Evolutionary conservation across 768 basidiomycete species (phyloP).

Genomic region (Leucocoprinus sp.): DNA sequence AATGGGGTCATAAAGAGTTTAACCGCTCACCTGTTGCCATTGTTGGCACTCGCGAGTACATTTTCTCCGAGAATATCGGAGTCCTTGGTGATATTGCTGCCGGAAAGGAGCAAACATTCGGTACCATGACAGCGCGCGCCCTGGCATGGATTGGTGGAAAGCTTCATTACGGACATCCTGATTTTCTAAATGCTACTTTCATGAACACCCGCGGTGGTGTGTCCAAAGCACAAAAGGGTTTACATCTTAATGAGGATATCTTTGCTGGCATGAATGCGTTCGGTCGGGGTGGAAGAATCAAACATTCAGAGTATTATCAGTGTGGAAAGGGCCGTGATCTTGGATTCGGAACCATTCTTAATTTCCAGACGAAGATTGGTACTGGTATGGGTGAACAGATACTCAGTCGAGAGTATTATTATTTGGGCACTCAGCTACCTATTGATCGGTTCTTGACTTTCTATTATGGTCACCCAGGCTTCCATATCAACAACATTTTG

Average conservation of each 20-base stretch:
- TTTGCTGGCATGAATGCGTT: conserved; percentile 99
- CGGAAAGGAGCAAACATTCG: conserved; percentile 99
- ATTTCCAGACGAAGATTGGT: conserved; percentile 99
- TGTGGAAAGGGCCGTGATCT: conserved; percentile 99
- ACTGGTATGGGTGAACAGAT: conserved; percentile 99
- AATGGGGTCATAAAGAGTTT: conserved; percentile 94
- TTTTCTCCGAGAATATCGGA: conserved; percentile 99
- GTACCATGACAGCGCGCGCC: conserved; percentile 93
- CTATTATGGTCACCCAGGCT: conserved; percentile 98
- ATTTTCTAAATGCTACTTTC: conserved; percentile 97
- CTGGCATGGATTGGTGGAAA: conserved; percentile 98
- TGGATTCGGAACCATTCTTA: conserved; percentile 97
- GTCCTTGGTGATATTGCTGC: conserved; percentile 98
- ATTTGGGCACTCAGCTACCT: conserved; percentile 95
- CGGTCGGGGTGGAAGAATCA: conserved; percentile 96
- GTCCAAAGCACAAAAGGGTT: conserved; percentile 97
- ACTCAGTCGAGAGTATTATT: conserved; percentile 99
- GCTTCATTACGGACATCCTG: conserved; percentile 97
- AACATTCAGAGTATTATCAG: conserved; percentile 99
- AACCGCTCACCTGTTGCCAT: conserved; percentile 89
- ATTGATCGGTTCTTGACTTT: conserved; percentile 98
- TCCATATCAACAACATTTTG: conserved; percentile 99
- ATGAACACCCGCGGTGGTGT: conserved; percentile 99
- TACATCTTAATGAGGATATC: conserved; percentile 99
- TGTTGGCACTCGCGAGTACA: conserved; percentile 97